Conservation (phyloP, 306 rosid species). For the Fragaria iinumae region DNA sequence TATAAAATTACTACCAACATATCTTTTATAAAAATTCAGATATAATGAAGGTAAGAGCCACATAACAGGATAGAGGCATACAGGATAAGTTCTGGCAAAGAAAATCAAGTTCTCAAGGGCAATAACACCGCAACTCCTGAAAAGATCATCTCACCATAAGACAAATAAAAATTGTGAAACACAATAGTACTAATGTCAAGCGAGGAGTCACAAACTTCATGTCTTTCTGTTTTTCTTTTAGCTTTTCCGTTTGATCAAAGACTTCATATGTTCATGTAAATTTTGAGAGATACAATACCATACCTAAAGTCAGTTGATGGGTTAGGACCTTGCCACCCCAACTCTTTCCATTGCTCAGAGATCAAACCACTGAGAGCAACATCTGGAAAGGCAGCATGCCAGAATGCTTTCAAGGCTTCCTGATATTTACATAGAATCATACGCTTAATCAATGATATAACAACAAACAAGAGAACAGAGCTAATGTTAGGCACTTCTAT, state of each 20-base stretch:
- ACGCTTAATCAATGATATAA: neutral
- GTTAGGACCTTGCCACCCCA: slow-evolving; percentile 99
- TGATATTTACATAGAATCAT: slow-evolving; percentile 30
- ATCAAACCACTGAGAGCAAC: slow-evolving; percentile 62
- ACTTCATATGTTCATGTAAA: neutral
- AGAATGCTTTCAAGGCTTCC: slow-evolving; percentile 79
- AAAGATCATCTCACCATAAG: slow-evolving; percentile 52
- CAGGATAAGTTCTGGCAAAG: slow-evolving; percentile 80
- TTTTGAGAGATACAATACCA: neutral
- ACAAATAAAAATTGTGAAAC: slow-evolving; percentile 25
- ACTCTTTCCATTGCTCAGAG: slow-evolving; percentile 95
- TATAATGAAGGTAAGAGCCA: slow-evolving; percentile 27
- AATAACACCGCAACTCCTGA: slow-evolving; percentile 87
- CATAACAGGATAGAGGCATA: slow-evolving; percentile 39
- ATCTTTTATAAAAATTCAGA: slow-evolving; percentile 20
- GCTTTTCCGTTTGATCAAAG: neutral
- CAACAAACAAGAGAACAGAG: neutral
- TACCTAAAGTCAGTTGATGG: slow-evolving; percentile 98
- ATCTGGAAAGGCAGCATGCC: slow-evolving; percentile 81
- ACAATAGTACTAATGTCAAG: neutral
- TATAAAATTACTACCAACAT: slow-evolving; percentile 59
- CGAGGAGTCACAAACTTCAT: neutral
- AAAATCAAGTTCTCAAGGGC: slow-evolving; percentile 90
- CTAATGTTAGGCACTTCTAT: neutral
- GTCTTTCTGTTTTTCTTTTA: neutral